A percentile compares a stretch with the other conserved stretches of the same genome.
These are phyloP conservation scores for Draba incana DNA, from an alignment of 345 rosid species.

Conservation along the genomic window DNA sequence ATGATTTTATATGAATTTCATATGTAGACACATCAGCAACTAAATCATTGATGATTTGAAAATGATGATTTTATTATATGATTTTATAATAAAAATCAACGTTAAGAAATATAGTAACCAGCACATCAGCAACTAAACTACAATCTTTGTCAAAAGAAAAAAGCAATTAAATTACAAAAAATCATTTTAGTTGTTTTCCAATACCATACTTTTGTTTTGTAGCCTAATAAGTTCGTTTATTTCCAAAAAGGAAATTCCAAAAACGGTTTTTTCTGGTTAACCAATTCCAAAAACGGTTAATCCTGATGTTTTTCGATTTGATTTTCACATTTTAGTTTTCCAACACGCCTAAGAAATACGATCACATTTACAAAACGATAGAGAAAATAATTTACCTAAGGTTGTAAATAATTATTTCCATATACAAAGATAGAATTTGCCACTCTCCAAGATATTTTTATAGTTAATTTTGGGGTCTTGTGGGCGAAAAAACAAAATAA, in stretches of 20 bases:
- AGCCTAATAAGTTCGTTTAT: slow-evolving; percentile 9
- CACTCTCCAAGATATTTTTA: slow-evolving; percentile 32
- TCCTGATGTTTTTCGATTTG: neutral
- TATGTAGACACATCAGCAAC: too few relatives aligned
- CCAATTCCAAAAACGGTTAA: neutral
- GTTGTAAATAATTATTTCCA: neutral
- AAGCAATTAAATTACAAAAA: too few relatives aligned
- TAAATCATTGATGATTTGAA: slow-evolving; percentile 3
- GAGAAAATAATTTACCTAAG: neutral
- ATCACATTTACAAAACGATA: neutral
- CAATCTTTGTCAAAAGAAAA: too few relatives aligned
- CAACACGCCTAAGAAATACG: neutral
- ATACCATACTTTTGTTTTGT: slow-evolving; percentile 7
- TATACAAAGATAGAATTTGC: slow-evolving; percentile 1
- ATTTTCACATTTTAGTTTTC: neutral
- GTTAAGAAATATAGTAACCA: neutral
- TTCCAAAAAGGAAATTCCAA: neutral
- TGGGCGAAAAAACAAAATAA: slow-evolving; percentile 25
- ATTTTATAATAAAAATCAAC: too few relatives aligned
- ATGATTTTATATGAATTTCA: too few relatives aligned
- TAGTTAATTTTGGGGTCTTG: slow-evolving; percentile 24
- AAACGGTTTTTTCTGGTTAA: neutral
- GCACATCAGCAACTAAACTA: slow-evolving; percentile 8
- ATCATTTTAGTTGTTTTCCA: neutral
- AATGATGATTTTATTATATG: neutral